phyloP scores from a whole-genome alignment of 2,329 filamentous ascomycete species.

The Trichoderma koningiopsis region DNA sequence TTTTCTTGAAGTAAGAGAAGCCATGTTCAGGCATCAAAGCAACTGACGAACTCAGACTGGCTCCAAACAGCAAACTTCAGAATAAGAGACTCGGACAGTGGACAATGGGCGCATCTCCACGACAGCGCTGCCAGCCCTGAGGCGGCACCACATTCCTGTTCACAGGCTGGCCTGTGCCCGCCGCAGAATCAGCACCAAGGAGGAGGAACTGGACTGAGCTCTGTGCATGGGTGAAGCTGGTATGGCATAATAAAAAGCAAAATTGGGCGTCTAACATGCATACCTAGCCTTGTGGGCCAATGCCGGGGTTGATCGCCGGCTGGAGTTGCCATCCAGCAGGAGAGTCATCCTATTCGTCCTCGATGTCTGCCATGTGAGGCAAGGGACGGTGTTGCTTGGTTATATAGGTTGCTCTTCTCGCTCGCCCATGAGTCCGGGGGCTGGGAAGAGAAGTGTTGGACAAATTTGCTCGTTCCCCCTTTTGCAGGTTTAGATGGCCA shows the following conservation, averaged over 20 bases:
- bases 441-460: background rate
- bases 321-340: slow-evolving; percentile 3
- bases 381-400: background rate
- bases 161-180: slow-evolving; percentile 19
- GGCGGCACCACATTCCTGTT: slow-evolving; percentile 3
- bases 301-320: slow-evolving; percentile 1
- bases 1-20: background rate
- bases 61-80: background rate
- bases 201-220: slow-evolving; percentile 5
- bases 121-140: slow-evolving; percentile 1
- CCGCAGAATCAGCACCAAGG: slow-evolving; percentile 4
- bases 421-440: background rate
- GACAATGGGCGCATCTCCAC: slow-evolving; percentile 18
- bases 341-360: slow-evolving; percentile 5
- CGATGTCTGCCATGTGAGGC: background rate
- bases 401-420: slow-evolving; percentile 1
- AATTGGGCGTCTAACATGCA: slow-evolving; percentile 11
- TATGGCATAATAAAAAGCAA: background rate
- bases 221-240: slow-evolving; percentile 2
- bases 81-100: background rate
- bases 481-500: slow-evolving; percentile 7
- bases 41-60: background rate
- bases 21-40: background rate
- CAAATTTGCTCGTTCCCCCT: background rate
- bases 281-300: slow-evolving; percentile 14